Evolutionary conservation across 306 rosid genomes (phyloP).

Genomic region (Cucurbita maxima): DNA sequence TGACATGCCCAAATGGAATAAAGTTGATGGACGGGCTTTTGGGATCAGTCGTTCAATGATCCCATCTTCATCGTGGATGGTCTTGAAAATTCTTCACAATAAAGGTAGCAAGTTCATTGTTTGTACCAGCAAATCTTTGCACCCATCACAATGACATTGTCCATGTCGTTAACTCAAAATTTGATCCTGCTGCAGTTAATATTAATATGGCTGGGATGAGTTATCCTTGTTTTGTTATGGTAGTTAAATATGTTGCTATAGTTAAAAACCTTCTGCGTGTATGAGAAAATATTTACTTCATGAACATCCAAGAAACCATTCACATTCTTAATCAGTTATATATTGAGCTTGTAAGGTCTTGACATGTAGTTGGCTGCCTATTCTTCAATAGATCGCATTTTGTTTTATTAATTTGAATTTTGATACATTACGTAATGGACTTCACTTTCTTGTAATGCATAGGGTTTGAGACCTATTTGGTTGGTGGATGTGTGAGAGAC

Average conservation of each 20-base stretch:
- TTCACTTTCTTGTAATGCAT: constrained; percentile 9
- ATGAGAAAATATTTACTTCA: background rate
- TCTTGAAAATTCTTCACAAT: constrained; percentile 19
- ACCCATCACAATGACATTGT: background rate
- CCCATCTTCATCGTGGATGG: constrained; percentile 12
- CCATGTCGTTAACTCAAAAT: background rate
- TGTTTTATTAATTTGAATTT: background rate
- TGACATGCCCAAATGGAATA: constrained; percentile 28
- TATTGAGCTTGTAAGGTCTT: background rate
- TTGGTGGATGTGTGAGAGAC: constrained; percentile 97
- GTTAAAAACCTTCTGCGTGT: background rate
- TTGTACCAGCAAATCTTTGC: background rate
- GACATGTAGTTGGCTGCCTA: background rate
- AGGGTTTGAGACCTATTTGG: constrained; percentile 83
- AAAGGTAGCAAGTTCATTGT: constrained; percentile 19
- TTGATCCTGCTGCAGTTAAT: background rate
- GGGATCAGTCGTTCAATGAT: constrained; percentile 22
- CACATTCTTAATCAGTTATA: background rate
- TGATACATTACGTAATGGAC: constrained; percentile 1
- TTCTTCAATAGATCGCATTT: background rate
- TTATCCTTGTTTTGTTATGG: background rate
- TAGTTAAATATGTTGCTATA: background rate
- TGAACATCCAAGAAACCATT: background rate
- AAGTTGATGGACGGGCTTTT: constrained; percentile 11
- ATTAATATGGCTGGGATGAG: background rate